Evolutionary conservation across 1,139 yeast species (phyloP), one percentile per base, ranked within the genome.

Genomic region (Magnusiomyces fungicola): DNA sequence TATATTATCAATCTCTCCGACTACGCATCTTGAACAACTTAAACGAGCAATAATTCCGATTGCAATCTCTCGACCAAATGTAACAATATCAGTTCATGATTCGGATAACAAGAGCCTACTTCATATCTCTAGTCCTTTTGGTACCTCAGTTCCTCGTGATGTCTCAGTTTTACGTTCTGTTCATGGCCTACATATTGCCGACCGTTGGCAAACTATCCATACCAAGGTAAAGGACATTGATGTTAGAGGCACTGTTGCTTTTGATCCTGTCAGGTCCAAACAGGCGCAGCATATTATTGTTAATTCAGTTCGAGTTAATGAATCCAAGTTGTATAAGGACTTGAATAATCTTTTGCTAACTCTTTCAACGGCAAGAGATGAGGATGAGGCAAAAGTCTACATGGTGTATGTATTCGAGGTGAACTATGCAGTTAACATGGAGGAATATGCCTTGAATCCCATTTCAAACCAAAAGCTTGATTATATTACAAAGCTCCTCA

Each of bases 261-360:
- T 33, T n/a, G 34, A 48, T 18, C 48, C 75, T 0, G 58, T 62
- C 0, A 67, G 67, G 47, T 61, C 73, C 0, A 71, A 66, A 49
- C 58, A 58, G 1, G 66, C 69, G 50, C 87, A 81, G 58, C 72
- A 71, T 50, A 59, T 80, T 0, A 72, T 69, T 45, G 55, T 78
- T 36, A 80, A 81, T 59, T 68, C 72, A 0, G 61, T 76, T 27
- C 61, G 58, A n/a, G 57, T 71, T 12, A 24, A 1, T 56, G 23
- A 41, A 18, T 10, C 24, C 38, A 47, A 43, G 37, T 18, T 42
- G n/a, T 25, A 16, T 24, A 30, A n/a, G 19, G 34, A 23, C 18
- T n/a, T 32, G 23, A 21, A 39, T 22, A 19, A 22, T 16, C 19
- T 22, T 21, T 27, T 34, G 7, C 33, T 39, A 44, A 30, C 46